Percentiles rank a stretch among this genome's conserved stretches.
phyloP scores from a whole-genome alignment of 371 early-diverging fungal genomes.

The Mucor irregularis region DNA sequence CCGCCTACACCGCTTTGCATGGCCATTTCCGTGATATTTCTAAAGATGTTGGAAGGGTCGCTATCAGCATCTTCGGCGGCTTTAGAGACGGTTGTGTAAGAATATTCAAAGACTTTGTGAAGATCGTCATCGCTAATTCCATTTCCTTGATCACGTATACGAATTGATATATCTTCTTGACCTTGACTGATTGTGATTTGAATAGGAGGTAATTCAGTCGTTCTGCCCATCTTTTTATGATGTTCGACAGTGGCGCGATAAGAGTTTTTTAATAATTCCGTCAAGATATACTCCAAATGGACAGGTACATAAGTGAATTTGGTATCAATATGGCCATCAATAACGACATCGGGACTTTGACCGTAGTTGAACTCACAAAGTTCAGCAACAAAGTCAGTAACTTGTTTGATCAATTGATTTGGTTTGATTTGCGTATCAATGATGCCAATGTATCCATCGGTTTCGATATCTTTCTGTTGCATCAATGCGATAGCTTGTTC shows the following conservation, averaged over 20 bases:
- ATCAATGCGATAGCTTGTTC: constrained; percentile 92
- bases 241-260: constrained; percentile 90
- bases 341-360: constrained; percentile 69
- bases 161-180: constrained; percentile 77
- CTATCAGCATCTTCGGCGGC: constrained; percentile 46
- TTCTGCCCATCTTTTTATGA: constrained; percentile 45
- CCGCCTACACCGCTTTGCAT: constrained; percentile 89
- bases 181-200: constrained; percentile 85
- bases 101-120: constrained; percentile 88
- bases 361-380: constrained; percentile 94
- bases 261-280: constrained; percentile 92
- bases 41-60: constrained; percentile 54
- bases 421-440: constrained; percentile 82
- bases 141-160: constrained; percentile 93
- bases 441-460: constrained; percentile 76
- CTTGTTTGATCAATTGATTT: constrained; percentile 61
- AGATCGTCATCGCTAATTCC: constrained; percentile 83
- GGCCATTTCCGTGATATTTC: constrained; percentile 61
- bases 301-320: constrained; percentile 89
- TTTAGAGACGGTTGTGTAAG: constrained; percentile 86
- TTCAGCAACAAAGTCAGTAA: constrained; percentile 77
- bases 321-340: constrained; percentile 81
- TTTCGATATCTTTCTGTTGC: constrained; percentile 41
- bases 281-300: constrained; percentile 93
- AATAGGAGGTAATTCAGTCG: constrained; percentile 64